Conservation (phyloP, 2,329 filamentous ascomycete genomes). For the Diaporthe capsici region DNA sequence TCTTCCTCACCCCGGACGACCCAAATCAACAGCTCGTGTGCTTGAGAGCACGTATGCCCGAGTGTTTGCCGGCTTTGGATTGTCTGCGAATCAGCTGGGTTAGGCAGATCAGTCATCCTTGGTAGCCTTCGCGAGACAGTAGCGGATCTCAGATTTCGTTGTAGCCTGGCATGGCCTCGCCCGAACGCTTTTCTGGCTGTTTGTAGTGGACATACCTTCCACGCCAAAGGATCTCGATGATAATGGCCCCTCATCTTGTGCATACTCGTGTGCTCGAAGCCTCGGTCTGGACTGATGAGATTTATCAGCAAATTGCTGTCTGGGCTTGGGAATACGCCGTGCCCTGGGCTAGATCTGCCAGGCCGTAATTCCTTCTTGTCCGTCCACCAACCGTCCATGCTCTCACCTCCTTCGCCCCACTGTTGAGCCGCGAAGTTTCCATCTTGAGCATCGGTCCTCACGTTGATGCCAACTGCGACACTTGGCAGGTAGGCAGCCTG, state of each 20-base stretch:
- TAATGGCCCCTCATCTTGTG: not conserved
- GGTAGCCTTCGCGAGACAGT: not conserved
- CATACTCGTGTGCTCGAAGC: not conserved
- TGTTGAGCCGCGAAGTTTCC: not conserved
- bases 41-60: not conserved
- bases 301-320: constrained; percentile 12
- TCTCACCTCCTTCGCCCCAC: not conserved
- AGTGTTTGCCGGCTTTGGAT: not conserved
- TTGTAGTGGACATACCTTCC: not conserved
- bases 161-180: not conserved
- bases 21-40: not conserved
- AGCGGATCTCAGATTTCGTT: not conserved
- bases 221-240: not conserved
- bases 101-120: not conserved
- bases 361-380: not conserved
- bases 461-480: not conserved
- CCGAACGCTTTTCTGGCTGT: not conserved
- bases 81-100: not conserved
- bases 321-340: not conserved
- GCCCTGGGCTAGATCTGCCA: not conserved
- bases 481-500: not conserved
- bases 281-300: not conserved
- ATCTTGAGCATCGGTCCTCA: not conserved
- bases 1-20: not conserved
- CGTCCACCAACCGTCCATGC: not conserved